Conservation (phyloP, 129 eudicot genomes). For the Saussurea involucrata region DNA sequence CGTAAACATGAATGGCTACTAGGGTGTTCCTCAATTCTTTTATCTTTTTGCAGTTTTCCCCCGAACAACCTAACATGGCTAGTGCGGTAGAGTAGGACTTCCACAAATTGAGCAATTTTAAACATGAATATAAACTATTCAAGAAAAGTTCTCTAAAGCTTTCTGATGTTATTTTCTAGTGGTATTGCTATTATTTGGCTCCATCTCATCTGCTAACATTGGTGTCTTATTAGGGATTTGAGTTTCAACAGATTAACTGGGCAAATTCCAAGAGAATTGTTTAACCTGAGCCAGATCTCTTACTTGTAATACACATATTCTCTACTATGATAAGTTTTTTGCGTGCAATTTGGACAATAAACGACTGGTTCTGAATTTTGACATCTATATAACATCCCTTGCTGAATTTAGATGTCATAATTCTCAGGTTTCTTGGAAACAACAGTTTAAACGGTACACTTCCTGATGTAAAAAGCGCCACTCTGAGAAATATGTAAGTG, state of each 20-base stretch:
- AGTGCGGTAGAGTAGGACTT: not conserved
- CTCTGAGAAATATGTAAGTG: conserved; percentile 55
- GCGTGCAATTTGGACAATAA: not conserved
- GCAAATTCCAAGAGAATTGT: conserved; percentile 52
- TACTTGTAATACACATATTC: conserved; percentile 49
- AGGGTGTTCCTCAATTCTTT: not conserved
- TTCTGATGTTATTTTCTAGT: not conserved
- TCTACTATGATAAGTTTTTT: not conserved
- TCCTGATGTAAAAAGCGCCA: conserved; percentile 42
- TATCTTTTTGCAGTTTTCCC: not conserved
- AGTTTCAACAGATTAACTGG: conserved; percentile 84
- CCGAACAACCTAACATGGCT: not conserved
- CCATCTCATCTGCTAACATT: not conserved
- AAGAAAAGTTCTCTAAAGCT: not conserved
- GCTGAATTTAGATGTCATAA: not conserved
- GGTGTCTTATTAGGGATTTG: conserved; percentile 56
- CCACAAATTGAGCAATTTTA: not conserved
- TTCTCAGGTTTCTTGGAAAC: conserved; percentile 79
- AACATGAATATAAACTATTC: not conserved
- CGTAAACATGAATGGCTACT: no score
- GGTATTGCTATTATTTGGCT: not conserved
- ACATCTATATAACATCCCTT: not conserved
- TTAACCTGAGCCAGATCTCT: conserved; percentile 48
- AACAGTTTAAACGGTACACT: conserved; percentile 60
- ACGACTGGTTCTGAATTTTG: not conserved